phyloP scores from a whole-genome alignment of 805 yeast species.

The Candida golubevii region DNA sequence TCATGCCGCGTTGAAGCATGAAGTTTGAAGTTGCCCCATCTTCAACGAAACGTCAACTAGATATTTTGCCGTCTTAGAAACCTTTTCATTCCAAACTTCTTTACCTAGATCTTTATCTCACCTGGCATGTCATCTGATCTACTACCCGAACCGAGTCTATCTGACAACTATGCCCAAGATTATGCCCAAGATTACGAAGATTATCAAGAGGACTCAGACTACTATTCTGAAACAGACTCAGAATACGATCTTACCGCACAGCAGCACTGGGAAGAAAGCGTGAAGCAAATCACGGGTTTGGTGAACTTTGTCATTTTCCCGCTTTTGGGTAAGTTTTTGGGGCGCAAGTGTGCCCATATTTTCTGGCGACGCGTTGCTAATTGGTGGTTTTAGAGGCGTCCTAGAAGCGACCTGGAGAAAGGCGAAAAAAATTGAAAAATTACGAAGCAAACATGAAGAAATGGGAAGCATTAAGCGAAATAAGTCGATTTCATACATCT shows the following conservation, averaged over 20 bases:
- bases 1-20: too few relatives aligned
- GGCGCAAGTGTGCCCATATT: slow-evolving; percentile 44
- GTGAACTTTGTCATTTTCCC: slow-evolving; percentile 61
- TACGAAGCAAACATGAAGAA: too few relatives aligned
- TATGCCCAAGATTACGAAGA: not conserved
- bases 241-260: slow-evolving; percentile 45
- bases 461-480: too few relatives aligned
- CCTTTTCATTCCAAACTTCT: too few relatives aligned
- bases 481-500: too few relatives aligned
- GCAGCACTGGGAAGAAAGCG: slow-evolving; percentile 70
- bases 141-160: slow-evolving; percentile 1
- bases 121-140: slow-evolving; percentile 4
- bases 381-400: slow-evolving; percentile 24
- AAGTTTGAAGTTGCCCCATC: too few relatives aligned
- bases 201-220: slow-evolving; percentile 7
- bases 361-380: slow-evolving; percentile 35
- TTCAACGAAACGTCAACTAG: too few relatives aligned
- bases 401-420: not conserved
- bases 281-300: slow-evolving; percentile 55
- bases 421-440: too few relatives aligned
- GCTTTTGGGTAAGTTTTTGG: slow-evolving; percentile 60
- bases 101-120: too few relatives aligned
- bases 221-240: slow-evolving; percentile 13
- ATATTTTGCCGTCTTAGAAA: too few relatives aligned
- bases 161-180: too few relatives aligned